A percentile compares a stretch with the other conserved stretches of the same genome.
Evolutionary conservation across 306 rosid genomes (phyloP).

Genomic region (Gynostemma pentaphyllum): DNA sequence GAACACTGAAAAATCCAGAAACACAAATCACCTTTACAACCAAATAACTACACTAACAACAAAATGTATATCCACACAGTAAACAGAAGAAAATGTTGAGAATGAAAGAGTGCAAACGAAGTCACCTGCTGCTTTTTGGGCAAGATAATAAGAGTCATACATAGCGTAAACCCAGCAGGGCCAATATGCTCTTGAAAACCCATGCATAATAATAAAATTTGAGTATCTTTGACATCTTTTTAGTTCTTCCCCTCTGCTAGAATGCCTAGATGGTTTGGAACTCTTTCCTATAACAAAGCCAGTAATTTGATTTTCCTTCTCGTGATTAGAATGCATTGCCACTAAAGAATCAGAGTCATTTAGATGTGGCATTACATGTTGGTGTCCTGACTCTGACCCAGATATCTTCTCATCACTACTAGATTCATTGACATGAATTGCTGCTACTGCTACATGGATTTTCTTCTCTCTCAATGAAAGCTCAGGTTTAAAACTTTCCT

Average conservation of each 20-base stretch:
- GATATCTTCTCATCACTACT: constrained; percentile 35
- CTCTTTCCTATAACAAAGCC: constrained; percentile 29
- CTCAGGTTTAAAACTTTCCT: constrained; percentile 59
- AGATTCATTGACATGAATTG: constrained; percentile 28
- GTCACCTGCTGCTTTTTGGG: constrained; percentile 76
- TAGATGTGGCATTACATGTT: constrained; percentile 20
- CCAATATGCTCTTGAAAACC: constrained; percentile 62
- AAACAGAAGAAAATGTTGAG: constrained; percentile 3
- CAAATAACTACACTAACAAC: neutral
- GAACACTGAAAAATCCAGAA: neutral
- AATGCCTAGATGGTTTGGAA: constrained; percentile 31
- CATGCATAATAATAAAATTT: constrained; percentile 22
- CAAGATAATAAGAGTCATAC: constrained; percentile 84
- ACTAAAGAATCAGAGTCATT: constrained; percentile 31
- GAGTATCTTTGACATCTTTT: constrained; percentile 21
- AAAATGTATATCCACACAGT: neutral
- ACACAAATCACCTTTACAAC: neutral
- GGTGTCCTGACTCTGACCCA: constrained; percentile 31
- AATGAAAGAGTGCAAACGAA: constrained; percentile 9
- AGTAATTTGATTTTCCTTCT: constrained; percentile 25
- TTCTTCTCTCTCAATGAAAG: constrained; percentile 50
- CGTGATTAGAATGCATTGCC: constrained; percentile 25
- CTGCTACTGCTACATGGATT: constrained; percentile 42
- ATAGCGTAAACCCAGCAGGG: constrained; percentile 84
- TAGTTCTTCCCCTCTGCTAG: constrained; percentile 26